These are phyloP conservation scores for Cercospora zeina DNA, from an alignment of 2,329 filamentous ascomycete genomes.

Conservation along the genomic window DNA sequence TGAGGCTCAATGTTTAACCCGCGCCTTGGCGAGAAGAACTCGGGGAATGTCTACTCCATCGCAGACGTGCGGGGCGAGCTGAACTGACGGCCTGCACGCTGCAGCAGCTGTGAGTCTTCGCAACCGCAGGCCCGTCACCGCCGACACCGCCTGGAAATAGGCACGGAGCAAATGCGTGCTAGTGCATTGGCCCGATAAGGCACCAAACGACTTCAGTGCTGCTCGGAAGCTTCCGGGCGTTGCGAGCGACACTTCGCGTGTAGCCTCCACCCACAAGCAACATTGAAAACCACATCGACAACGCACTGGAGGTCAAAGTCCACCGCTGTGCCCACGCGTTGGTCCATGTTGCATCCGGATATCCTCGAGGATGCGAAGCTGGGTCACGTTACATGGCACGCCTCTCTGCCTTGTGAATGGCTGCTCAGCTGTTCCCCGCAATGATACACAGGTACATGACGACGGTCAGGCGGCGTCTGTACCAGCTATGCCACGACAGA, in stretches of 20 bases:
- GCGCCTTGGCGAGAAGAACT: neutral
- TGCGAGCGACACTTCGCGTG: neutral
- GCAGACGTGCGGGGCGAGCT: neutral
- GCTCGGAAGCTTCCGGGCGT: neutral
- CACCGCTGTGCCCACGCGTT: neutral
- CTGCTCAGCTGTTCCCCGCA: constrained; percentile 16
- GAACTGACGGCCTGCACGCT: constrained; percentile 1
- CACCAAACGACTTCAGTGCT: neutral
- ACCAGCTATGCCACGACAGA: constrained; percentile 9
- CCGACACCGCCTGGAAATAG: constrained; percentile 1
- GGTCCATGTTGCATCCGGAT: neutral
- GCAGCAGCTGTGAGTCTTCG: neutral
- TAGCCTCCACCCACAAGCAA: neutral
- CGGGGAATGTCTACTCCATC: neutral
- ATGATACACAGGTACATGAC: constrained; percentile 23
- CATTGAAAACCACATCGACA: too few species aligned
- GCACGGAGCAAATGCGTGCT: neutral
- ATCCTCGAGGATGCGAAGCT: constrained; percentile 14
- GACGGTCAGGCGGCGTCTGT: constrained; percentile 20
- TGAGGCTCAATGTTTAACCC: constrained; percentile 11
- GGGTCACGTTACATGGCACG: constrained; percentile 18
- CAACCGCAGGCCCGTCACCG: neutral
- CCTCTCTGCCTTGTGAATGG: constrained; percentile 19
- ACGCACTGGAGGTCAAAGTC: neutral
- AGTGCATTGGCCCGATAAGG: constrained; percentile 6